Conservation (phyloP, 495 filamentous ascomycete genomes). For the Aspergillus steynii region DNA sequence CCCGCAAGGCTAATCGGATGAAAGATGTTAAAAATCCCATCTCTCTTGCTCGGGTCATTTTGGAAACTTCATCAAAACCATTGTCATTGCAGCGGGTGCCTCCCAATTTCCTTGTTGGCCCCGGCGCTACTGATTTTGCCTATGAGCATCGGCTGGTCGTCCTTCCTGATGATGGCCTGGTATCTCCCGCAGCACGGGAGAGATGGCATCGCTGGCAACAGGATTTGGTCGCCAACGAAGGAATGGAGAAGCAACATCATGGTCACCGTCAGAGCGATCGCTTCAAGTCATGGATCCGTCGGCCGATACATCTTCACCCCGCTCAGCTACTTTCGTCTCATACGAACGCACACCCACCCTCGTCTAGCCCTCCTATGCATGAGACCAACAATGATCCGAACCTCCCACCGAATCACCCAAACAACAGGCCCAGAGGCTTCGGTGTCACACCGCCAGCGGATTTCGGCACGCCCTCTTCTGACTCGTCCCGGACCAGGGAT, state of each 20-base stretch:
- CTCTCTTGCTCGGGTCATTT: conserved; percentile 75
- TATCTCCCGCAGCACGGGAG: conserved; percentile 71
- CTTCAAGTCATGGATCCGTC: conserved; percentile 18
- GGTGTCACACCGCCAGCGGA: conserved; percentile 6
- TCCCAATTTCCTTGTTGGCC: conserved; percentile 84
- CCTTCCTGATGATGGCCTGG: conserved; percentile 67
- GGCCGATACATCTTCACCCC: conserved; percentile 15
- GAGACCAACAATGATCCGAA: background rate
- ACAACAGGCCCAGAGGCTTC: background rate
- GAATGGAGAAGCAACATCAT: conserved; percentile 13
- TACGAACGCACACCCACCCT: conserved; percentile 7
- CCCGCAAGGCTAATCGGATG: conserved; percentile 6
- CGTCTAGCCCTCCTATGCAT: conserved; percentile 10
- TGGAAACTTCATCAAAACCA: conserved; percentile 69
- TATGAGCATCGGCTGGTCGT: conserved; percentile 70
- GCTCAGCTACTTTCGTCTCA: conserved; percentile 18
- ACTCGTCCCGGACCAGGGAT: conserved; percentile 4
- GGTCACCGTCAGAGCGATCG: conserved; percentile 20
- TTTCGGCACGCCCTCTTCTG: background rate
- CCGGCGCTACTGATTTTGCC: conserved; percentile 84
- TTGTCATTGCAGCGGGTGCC: conserved; percentile 84
- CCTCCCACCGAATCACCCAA: background rate
- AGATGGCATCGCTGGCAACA: conserved; percentile 74
- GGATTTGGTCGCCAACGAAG: conserved; percentile 65
- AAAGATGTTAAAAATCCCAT: conserved; percentile 92